Percentiles rank a stretch among this genome's conserved stretches.
Conservation (phyloP, 306 rosid genomes). For the Castanea sativa region DNA sequence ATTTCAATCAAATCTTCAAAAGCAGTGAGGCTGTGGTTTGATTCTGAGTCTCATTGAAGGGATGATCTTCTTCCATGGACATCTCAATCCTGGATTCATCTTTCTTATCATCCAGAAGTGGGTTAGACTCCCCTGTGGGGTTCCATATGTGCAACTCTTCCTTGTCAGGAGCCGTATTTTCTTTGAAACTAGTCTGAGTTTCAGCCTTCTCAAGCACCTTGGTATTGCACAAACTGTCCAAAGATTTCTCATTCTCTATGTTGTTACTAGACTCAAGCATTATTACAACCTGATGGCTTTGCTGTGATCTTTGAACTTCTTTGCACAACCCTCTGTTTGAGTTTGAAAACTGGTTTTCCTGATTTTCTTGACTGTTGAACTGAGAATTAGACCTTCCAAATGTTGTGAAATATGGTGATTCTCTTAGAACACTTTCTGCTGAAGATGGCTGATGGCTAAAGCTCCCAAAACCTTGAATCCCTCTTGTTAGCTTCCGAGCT, state of each 20-base stretch:
- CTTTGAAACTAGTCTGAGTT: slow-evolving; percentile 42
- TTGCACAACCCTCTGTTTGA: slow-evolving; percentile 19
- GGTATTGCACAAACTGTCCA: slow-evolving; percentile 15
- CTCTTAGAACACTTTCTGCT: slow-evolving; percentile 40
- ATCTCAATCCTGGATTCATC: slow-evolving; percentile 27
- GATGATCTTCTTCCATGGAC: slow-evolving; percentile 54
- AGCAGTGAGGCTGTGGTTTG: slow-evolving; percentile 49
- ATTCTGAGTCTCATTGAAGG: slow-evolving; percentile 49
- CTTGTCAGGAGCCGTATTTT: slow-evolving; percentile 54
- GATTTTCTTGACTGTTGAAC: slow-evolving; percentile 34
- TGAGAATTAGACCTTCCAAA: slow-evolving; percentile 47
- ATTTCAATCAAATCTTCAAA: background rate
- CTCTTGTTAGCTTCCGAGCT: slow-evolving; percentile 77
- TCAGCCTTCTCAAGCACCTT: slow-evolving; percentile 35
- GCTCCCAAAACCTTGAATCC: slow-evolving; percentile 91
- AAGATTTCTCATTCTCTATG: slow-evolving; percentile 16
- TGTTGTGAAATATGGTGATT: slow-evolving; percentile 39
- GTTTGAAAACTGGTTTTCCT: slow-evolving; percentile 29
- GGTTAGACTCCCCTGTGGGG: slow-evolving; percentile 40
- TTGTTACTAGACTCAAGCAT: background rate
- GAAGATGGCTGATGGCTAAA: slow-evolving; percentile 51
- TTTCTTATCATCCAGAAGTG: slow-evolving; percentile 38
- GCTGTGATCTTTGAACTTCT: slow-evolving; percentile 21
- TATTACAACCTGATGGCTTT: background rate
- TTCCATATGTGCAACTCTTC: slow-evolving; percentile 52